phyloP scores from a whole-genome alignment of 2,329 filamentous ascomycete species.

The Gaeumannomyces sp. region DNA sequence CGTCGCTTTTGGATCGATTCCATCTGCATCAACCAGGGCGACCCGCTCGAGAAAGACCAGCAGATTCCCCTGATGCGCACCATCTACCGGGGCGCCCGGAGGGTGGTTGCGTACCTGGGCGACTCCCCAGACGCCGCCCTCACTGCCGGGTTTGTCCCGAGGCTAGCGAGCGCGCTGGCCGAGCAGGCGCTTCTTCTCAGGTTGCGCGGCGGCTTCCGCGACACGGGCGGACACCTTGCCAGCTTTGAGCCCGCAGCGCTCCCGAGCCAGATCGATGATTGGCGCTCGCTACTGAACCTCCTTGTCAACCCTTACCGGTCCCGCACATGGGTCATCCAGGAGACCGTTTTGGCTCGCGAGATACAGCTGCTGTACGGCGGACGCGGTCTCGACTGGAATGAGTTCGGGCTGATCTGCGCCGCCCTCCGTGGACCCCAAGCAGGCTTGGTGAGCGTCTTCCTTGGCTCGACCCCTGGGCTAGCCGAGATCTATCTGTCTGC shows the following conservation, averaged over 20 bases:
- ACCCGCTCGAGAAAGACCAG: conserved; percentile 12
- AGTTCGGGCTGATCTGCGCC: neutral
- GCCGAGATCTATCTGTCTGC: neutral
- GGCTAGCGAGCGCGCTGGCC: neutral
- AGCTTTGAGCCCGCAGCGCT: neutral
- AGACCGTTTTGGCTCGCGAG: neutral
- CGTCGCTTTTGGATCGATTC: conserved; percentile 15
- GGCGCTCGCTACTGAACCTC: neutral
- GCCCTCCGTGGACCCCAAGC: neutral
- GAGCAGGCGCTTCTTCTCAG: neutral
- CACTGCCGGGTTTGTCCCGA: neutral
- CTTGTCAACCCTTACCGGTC: neutral
- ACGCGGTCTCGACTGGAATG: neutral
- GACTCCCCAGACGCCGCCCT: neutral
- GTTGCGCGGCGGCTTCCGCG: too few relatives aligned
- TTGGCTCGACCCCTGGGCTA: neutral
- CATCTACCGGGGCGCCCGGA: conserved; percentile 13
- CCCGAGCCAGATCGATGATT: neutral
- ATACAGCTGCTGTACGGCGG: neutral
- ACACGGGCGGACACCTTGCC: neutral
- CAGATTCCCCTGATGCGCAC: conserved; percentile 15
- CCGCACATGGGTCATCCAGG: conserved; percentile 2
- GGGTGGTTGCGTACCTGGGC: conserved; percentile 12
- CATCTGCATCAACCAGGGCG: conserved; percentile 17
- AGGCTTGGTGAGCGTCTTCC: neutral